Evolutionary conservation across 1,284 basidiomycete genomes (phyloP).

Genomic region (Stereum hirsutum): DNA sequence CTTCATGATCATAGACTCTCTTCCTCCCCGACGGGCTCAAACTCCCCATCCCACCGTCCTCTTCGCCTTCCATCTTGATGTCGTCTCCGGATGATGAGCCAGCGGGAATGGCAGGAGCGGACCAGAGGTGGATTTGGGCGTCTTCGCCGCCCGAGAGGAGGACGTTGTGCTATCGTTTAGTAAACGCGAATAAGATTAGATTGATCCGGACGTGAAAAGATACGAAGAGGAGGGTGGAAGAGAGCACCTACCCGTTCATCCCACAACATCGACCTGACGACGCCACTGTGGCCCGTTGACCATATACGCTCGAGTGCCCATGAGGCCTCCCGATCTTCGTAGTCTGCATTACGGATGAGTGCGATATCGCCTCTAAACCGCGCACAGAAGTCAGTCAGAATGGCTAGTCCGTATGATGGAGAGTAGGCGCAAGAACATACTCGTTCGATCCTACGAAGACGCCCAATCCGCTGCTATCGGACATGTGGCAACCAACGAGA

Average conservation of each 20-base stretch:
- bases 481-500: constrained; percentile 24
- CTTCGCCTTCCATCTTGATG: no score
- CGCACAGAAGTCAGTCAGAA: not conserved
- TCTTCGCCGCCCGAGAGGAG: constrained; percentile 30
- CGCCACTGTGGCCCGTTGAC: constrained; percentile 22
- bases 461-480: constrained; percentile 21
- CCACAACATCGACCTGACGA: constrained; percentile 25
- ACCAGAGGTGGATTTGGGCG: constrained; percentile 24
- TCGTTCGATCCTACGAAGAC: constrained; percentile 29
- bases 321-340: constrained; percentile 16
- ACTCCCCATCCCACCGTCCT: no score
- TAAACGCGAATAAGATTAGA: not conserved
- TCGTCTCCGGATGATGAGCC: no score
- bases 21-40: no score
- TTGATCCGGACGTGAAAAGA: not conserved
- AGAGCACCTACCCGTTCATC: constrained; percentile 21
- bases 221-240: not conserved
- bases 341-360: constrained; percentile 16
- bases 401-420: not conserved
- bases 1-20: no score
- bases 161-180: constrained; percentile 20
- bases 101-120: constrained; percentile 15
- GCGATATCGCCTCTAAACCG: constrained; percentile 28
- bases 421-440: constrained; percentile 15
- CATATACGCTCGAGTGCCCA: constrained; percentile 23